Base-by-base conservation (phyloP, 441 rosid genomes). In the Adansonia rubrostipa region DNA sequence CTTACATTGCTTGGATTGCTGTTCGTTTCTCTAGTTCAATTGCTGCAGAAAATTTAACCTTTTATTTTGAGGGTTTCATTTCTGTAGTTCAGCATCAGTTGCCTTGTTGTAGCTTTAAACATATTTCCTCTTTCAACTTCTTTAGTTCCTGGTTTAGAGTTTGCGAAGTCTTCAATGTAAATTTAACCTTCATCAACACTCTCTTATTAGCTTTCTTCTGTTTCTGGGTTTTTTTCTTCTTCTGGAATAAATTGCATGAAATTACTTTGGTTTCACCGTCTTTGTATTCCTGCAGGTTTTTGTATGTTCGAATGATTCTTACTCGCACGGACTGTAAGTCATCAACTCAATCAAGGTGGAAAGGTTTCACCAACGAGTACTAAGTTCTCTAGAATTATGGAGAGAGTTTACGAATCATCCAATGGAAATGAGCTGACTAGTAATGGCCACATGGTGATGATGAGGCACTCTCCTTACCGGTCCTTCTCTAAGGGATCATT, bases 341-440 rank as follows among this genome's bases (percentile, higher is more conserved):
- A 20, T 54, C 68, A 22, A 76, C 69, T 56, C 70, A 58, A 45
- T 71, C 77, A 17, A 75, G 75, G 81, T 76, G 83, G 78, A 82
- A 82, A 65, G 70, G 75, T 80, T 77, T 50, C 75, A 72, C 61
- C 58, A 80, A 77, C 78, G 65, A 48, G 44, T 14, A 28, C 75
- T 83, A 50, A 71, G 78, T 63, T 20, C 50, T 77, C 36, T 78
- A 14, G 56, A 64, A 81, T 68, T 75, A 94, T 94, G 97, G 93
- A 83, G 70, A 87, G 88, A 56, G 82, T 89, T 63, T 85, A 82
- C 40, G 87, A 83, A 75, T 80, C 86, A 80, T 85, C 83, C 14
- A 84, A 85, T 79, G 87, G 86, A 28, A 80, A 74, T 62, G 88
- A 88, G 42, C 33, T 53, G 0, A 75, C 20, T 15, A 80, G 80